These are phyloP conservation scores for Aspergillus fijiensis DNA, from an alignment of 2,329 filamentous ascomycete genomes.

Conservation along the genomic window DNA sequence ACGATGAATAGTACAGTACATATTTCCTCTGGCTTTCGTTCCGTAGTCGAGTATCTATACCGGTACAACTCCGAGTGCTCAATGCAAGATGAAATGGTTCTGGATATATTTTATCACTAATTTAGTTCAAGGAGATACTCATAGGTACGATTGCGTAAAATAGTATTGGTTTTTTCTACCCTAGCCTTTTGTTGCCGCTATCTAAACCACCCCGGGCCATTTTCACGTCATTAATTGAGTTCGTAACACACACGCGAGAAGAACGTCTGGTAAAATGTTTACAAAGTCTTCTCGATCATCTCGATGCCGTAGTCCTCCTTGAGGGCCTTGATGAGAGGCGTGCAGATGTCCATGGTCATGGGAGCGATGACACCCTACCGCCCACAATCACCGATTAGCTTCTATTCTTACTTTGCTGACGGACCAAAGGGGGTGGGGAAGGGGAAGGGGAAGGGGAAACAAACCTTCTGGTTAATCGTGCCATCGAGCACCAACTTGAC, in stretches of 20 bases:
- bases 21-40: neutral
- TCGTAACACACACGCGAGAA: neutral
- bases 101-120: no score
- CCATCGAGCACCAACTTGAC: slow-evolving; percentile 77
- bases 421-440: neutral
- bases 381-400: neutral
- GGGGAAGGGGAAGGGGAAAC: slow-evolving; percentile 2
- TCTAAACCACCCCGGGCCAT: neutral
- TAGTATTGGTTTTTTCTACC: neutral
- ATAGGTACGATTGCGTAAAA: neutral
- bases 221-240: slow-evolving; percentile 1
- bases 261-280: slow-evolving; percentile 14
- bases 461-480: slow-evolving; percentile 63
- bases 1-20: slow-evolving; percentile 10
- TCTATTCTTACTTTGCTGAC: neutral
- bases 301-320: slow-evolving; percentile 72
- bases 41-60: neutral
- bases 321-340: slow-evolving; percentile 73
- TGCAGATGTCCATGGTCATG: slow-evolving; percentile 69
- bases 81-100: no score
- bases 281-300: slow-evolving; percentile 65
- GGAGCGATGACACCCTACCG: slow-evolving; percentile 68
- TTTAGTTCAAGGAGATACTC: no score
- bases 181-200: neutral
- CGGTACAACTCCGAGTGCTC: neutral